Evolutionary conservation across 2,329 filamentous ascomycete genomes (phyloP).

Genomic region (Aurifilum marmelostoma): DNA sequence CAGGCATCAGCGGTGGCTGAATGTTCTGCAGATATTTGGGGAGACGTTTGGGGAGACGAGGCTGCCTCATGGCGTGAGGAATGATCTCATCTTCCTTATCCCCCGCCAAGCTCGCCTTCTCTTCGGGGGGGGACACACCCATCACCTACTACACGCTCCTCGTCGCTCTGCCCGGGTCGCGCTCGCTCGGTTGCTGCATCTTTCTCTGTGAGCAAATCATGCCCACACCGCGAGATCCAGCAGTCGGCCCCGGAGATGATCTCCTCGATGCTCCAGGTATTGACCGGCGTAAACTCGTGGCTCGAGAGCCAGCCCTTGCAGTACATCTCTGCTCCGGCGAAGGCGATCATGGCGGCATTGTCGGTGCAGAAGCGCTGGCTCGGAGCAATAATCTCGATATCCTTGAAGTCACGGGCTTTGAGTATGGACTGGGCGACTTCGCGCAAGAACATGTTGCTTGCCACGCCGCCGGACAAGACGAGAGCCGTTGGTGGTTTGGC

Average conservation of each 20-base stretch:
- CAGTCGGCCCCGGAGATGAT: slow-evolving; percentile 62
- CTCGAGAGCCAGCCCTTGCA: slow-evolving; percentile 71
- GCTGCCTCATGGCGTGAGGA: too few species aligned
- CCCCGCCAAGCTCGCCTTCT: background rate
- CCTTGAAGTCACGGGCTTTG: slow-evolving; percentile 65
- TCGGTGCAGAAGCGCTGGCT: slow-evolving; percentile 82
- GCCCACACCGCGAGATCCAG: slow-evolving; percentile 41
- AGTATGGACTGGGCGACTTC: slow-evolving; percentile 63
- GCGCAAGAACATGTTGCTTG: slow-evolving; percentile 79
- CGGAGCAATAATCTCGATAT: slow-evolving; percentile 72
- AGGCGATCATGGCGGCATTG: slow-evolving; percentile 97
- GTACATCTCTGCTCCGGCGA: slow-evolving; percentile 93
- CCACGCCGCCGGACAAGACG: slow-evolving; percentile 89
- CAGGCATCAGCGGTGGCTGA: background rate
- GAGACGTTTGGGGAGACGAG: background rate
- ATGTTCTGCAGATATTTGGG: background rate
- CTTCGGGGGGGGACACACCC: background rate
- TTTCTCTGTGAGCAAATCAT: background rate
- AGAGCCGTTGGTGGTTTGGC: slow-evolving; percentile 57
- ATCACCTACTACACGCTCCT: background rate
- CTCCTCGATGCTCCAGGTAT: slow-evolving; percentile 74
- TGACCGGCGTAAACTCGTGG: slow-evolving; percentile 61
- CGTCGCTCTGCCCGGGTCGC: background rate
- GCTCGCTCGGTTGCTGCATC: slow-evolving; percentile 6
- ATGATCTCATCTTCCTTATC: background rate